Evolutionary conservation across 371 early-diverging fungal genomes (phyloP), one percentile per base, ranked within the genome.

Genomic region (Mucor plumbeus): DNA sequence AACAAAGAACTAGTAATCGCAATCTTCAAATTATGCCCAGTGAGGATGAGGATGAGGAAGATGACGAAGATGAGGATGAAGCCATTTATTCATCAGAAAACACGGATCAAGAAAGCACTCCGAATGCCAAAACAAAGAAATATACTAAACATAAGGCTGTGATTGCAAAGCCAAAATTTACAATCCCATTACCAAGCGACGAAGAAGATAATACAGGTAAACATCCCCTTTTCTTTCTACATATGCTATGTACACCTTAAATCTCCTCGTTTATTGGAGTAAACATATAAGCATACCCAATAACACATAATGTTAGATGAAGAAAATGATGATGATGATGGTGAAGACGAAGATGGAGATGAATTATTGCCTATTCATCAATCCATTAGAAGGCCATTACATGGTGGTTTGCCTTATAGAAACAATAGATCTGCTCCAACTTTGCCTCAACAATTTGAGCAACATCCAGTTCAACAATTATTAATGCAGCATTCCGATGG

Each of bases 11-110:
- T 53, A 69, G 65, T 35, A 70, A 65, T 44, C 74, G 79, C 39
- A 81, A 78, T 48, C 60, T 71, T 15, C 77, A 73, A 55, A 74
- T 73, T 53, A 65, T 81, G n/a, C 79, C 81, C 7, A 81, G 81
- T 35, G 81, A 81, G 60, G 78, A 78, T 58, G 81, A 81, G 64
- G 75, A 74, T 13, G 73, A 81, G 60, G 78, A 78, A 55, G 81
- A 81, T 64, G 75, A 74, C 11, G 73, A 72, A 1, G 75, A 81
- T 0, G 76, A 78, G 0, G 75, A 81, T 7, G 73, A 73, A 11
- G 43, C 31, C 44, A n/a, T 15, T n/a, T 47, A 43, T 10, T 43
- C 11, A 5, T 54, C 54, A 6, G 66, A 67, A 5, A 44, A 60
- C 35, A 67, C 66, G 35, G 77, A 74, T 44, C 75, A 76, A 26